Evolutionary conservation across 352 stramenopile genomes (phyloP).

Genomic region (Globisporangium iwayamae): DNA sequence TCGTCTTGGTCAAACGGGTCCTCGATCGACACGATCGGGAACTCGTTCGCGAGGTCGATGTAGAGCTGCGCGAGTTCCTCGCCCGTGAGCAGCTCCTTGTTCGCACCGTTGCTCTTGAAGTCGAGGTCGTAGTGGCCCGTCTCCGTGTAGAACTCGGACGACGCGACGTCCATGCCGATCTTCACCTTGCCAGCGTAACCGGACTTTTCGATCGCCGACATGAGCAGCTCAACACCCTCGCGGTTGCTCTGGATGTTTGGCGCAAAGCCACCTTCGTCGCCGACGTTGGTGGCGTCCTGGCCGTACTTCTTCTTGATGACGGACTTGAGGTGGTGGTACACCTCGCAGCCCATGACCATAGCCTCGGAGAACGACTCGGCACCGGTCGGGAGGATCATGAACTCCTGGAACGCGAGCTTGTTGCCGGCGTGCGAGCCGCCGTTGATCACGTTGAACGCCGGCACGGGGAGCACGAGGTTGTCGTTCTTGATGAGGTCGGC

Average conservation of each 20-base stretch:
- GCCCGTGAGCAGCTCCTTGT: slow-evolving; percentile 72
- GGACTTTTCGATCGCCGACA: slow-evolving; percentile 90
- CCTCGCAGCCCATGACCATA: slow-evolving; percentile 98
- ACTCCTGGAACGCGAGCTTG: slow-evolving; percentile 99
- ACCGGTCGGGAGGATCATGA: slow-evolving; percentile 97
- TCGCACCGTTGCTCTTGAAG: slow-evolving; percentile 94
- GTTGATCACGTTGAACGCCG: slow-evolving; percentile 99
- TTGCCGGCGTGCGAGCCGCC: slow-evolving; percentile 98
- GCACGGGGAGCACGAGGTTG: slow-evolving; percentile 96
- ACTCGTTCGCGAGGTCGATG: slow-evolving; percentile 87
- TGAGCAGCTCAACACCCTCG: slow-evolving; percentile 93
- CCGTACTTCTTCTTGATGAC: slow-evolving; percentile 99
- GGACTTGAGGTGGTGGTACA: slow-evolving; percentile 99
- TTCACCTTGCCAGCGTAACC: slow-evolving; percentile 96
- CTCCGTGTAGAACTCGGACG: slow-evolving; percentile 97
- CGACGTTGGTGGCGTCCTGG: slow-evolving; percentile 97
- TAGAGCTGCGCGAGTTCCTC: slow-evolving; percentile 96
- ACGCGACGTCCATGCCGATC: slow-evolving; percentile 97
- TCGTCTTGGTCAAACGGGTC: slow-evolving; percentile 99
- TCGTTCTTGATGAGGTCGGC: slow-evolving; percentile 94
- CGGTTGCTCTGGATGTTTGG: slow-evolving; percentile 96
- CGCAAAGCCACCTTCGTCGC: slow-evolving; percentile 99
- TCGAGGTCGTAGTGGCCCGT: slow-evolving; percentile 98
- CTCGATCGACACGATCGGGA: slow-evolving; percentile 97
- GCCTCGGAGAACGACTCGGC: slow-evolving; percentile 90